Evolutionary conservation across 345 rosid genomes (phyloP).

Genomic region (Populus simonii): DNA sequence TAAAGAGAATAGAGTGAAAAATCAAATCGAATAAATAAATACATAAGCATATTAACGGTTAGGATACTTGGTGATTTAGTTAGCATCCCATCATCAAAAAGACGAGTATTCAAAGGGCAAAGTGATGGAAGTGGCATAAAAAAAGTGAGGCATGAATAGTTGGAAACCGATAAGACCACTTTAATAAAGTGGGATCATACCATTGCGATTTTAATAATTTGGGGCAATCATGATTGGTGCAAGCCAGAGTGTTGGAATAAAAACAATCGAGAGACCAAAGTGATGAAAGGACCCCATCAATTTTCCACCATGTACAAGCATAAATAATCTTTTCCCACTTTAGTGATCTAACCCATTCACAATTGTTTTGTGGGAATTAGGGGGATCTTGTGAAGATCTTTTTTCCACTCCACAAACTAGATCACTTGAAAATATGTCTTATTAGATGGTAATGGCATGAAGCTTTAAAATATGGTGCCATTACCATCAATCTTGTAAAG

Average conservation of each 20-base stretch:
- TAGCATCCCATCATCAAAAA: neutral
- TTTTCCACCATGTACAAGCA: neutral
- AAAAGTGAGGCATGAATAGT: neutral
- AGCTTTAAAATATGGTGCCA: no score
- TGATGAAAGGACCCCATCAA: neutral
- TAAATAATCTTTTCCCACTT: neutral
- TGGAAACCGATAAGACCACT: neutral
- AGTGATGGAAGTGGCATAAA: neutral
- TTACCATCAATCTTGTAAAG: no score
- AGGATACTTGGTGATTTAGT: neutral
- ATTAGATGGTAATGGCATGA: no score
- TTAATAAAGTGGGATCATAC: constrained; percentile 5
- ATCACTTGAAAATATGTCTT: no score
- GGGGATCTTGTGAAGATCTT: neutral
- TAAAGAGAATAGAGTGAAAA: neutral
- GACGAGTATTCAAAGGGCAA: neutral
- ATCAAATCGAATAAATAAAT: no score
- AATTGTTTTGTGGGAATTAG: neutral
- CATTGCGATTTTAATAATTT: neutral
- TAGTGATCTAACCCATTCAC: neutral
- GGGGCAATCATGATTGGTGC: neutral
- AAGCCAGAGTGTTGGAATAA: constrained; percentile 15
- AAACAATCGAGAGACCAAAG: neutral
- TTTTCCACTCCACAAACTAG: neutral
- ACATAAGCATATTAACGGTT: neutral